Evolutionary conservation across 192 early-diverging fungal species (phyloP), one percentile per base, ranked within the genome.

Genomic region (Phlyctochytrium bullatum): DNA sequence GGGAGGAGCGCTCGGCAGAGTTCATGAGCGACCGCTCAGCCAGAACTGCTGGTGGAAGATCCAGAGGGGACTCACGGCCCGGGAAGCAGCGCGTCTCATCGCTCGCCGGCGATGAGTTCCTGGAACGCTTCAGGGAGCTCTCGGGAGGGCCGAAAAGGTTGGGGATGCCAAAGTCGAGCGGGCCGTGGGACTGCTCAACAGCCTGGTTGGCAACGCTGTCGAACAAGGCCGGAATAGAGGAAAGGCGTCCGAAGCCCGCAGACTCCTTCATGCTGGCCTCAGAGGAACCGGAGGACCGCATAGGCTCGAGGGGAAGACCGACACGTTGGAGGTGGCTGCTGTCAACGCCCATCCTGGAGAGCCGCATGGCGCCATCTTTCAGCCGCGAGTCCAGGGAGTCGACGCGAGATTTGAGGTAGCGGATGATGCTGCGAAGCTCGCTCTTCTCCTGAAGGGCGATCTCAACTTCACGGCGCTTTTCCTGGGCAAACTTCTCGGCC

Each of bases 381-480:
- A 57, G 16, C 10, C 54, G 54, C 27, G 54, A 10, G 14, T 57
- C 27, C 54, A 57, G 12, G 14, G 54, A 57, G 54, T 57, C 54
- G 27, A 57, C 25, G 4, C 54, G 16, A 10, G 54, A 14, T 14
- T 10, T 10, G 27, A 57, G 54, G 54, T 57, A 57, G 12, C 27
- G 12, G 10, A 27, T 57, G 54, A 57, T 57, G 54, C 54, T 57
- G 12, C 6, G 12, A 25, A 65, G 60, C 24, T 17, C 70, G 27
- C 64, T 31, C 33, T 64, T 32, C 35, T 72, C 70, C 57, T 57
- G 57, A 6, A 72, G 32, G 36, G 64, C 64, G 0, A 65, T 25
- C 36, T 72, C 70, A 0, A 72, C 27, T 10, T 72, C 70, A 2
- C 57, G 33, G 35, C 64, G 16, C n/a, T 64, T 62, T 24, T 65